These are phyloP conservation scores for Penicillium janthinellum DNA, from an alignment of 2,329 filamentous ascomycete genomes.

Conservation along the genomic window DNA sequence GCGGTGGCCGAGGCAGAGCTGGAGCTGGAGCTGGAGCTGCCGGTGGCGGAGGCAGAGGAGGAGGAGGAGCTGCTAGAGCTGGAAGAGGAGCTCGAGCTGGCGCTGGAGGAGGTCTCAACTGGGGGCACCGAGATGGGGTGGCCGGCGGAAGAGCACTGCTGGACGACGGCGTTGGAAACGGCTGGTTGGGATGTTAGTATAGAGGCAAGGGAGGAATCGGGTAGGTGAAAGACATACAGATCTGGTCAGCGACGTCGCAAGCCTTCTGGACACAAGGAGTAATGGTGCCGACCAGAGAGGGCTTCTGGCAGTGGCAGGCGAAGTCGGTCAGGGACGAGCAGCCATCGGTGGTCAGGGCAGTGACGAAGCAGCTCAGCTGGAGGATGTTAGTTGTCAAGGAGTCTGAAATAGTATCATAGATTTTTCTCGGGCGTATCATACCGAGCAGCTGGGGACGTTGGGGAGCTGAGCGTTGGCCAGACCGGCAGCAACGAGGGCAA, in stretches of 20 bases:
- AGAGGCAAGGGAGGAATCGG: too few relatives aligned
- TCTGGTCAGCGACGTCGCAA: constrained; percentile 44
- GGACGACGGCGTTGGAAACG: constrained; percentile 40
- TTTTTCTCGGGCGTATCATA: constrained; percentile 32
- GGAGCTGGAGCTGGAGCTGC: constrained; percentile 5
- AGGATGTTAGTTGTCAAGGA: not conserved
- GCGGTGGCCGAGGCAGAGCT: constrained; percentile 5
- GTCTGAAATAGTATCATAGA: not conserved
- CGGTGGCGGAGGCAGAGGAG: constrained; percentile 6
- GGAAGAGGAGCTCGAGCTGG: constrained; percentile 1
- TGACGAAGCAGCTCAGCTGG: constrained; percentile 52
- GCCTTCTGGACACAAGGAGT: constrained; percentile 51
- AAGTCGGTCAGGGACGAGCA: constrained; percentile 53
- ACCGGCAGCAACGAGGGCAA: constrained; percentile 47
- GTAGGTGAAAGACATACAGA: constrained; percentile 29
- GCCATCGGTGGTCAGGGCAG: constrained; percentile 45
- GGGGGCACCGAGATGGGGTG: constrained; percentile 42
- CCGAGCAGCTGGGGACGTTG: constrained; percentile 51
- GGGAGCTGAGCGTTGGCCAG: constrained; percentile 51
- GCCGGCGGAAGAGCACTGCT: constrained; percentile 39
- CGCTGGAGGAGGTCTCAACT: constrained; percentile 22
- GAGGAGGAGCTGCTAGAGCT: constrained; percentile 9
- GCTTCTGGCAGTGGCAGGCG: constrained; percentile 52
- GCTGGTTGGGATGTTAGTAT: constrained; percentile 22
- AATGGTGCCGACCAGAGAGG: constrained; percentile 44